A percentile compares a stretch with the other conserved stretches of the same genome.
These are phyloP conservation scores for Trichoderma arundinaceum DNA, from an alignment of 2,329 filamentous ascomycete genomes.

Conservation along the genomic window DNA sequence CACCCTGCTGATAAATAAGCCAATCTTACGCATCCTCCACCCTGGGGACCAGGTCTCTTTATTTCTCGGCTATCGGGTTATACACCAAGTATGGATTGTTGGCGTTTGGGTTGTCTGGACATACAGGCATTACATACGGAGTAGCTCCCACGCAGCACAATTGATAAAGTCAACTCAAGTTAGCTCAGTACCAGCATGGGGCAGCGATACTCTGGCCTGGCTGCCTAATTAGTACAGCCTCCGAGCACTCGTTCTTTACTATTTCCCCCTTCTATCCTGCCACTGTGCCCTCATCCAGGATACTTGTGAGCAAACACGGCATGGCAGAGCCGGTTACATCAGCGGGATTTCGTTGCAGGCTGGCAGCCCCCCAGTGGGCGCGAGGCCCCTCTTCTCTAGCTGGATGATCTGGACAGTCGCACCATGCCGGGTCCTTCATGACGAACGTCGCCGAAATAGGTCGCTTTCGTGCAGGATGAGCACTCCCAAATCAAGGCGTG, in stretches of 20 bases:
- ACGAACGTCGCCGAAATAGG: constrained; percentile 1
- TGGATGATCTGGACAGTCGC: constrained; percentile 11
- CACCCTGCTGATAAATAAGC: constrained; percentile 20
- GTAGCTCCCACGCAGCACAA: constrained; percentile 1
- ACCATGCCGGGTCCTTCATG: constrained; percentile 15
- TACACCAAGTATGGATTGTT: constrained; percentile 3
- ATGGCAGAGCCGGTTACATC: constrained; percentile 13
- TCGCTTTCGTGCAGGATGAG: constrained; percentile 3
- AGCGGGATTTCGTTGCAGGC: constrained; percentile 16
- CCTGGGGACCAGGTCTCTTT: not conserved
- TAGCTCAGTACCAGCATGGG: not conserved
- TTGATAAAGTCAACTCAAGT: not conserved
- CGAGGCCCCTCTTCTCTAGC: not conserved
- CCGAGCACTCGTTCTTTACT: not conserved
- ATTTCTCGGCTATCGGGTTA: constrained; percentile 12
- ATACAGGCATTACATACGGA: not conserved
- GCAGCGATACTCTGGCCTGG: constrained; percentile 1
- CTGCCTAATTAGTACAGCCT: constrained; percentile 15
- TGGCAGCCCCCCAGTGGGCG: constrained; percentile 7
- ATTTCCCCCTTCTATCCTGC: not conserved
- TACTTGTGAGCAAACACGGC: not conserved
- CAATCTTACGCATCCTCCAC: constrained; percentile 10
- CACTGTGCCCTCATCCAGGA: constrained; percentile 4
- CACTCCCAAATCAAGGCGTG: not conserved
- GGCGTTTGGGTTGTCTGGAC: constrained; percentile 8